A percentile compares a stretch with the other conserved stretches of the same genome.
These are phyloP conservation scores for Apocynum venetum DNA, from an alignment of 257 asterid species.

Conservation along the genomic window DNA sequence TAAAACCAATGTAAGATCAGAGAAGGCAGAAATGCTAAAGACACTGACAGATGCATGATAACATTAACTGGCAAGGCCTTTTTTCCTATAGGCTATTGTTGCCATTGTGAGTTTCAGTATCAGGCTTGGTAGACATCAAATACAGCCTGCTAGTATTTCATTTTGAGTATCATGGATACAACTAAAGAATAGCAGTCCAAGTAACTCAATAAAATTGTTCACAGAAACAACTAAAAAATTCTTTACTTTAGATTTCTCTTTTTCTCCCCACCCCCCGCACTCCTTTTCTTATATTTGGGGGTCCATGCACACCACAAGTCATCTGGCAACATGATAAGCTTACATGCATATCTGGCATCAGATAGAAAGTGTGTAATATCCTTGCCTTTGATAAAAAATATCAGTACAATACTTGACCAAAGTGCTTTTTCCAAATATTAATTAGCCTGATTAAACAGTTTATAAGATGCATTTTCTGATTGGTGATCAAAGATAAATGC, in stretches of 20 bases:
- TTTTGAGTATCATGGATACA: not conserved
- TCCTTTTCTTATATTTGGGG: not conserved
- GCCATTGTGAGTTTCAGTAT: not conserved
- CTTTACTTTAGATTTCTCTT: not conserved
- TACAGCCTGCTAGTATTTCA: not conserved
- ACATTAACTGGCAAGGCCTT: not conserved
- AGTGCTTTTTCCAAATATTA: not conserved
- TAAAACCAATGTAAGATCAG: constrained; percentile 9
- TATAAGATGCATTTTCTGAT: not conserved
- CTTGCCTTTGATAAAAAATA: not conserved
- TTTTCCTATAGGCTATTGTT: not conserved
- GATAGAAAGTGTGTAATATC: too few relatives aligned
- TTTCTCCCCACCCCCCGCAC: not conserved
- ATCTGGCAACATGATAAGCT: not conserved
- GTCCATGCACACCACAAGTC: not conserved
- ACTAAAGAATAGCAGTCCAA: not conserved
- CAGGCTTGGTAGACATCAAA: not conserved
- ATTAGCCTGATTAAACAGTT: not conserved
- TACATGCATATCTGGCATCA: not conserved
- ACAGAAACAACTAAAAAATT: not conserved
- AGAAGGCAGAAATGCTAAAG: not conserved
- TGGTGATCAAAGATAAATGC: not conserved
- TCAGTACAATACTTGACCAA: not conserved
- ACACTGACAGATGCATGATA: not conserved
- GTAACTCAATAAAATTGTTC: not conserved